Evolutionary conservation across 805 yeast species (phyloP).

Genomic region (Candida coleopterorum): DNA sequence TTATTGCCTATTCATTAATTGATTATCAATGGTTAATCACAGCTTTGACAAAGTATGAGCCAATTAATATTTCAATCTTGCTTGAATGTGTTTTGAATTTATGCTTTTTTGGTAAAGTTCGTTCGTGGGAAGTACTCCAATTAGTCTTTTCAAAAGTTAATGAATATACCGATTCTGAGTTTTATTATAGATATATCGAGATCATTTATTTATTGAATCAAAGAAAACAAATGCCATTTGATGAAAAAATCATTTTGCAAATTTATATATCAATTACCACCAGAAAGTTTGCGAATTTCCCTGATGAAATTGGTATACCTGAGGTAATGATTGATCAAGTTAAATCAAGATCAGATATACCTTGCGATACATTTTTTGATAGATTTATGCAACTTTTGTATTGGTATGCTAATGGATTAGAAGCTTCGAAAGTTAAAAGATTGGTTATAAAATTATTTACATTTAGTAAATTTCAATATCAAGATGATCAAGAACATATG

Average conservation of each 20-base stretch:
- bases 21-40: slow-evolving; percentile 14
- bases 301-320: slow-evolving; percentile 26
- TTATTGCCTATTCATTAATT: slow-evolving; percentile 15
- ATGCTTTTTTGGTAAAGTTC: not conserved
- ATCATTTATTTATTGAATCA: slow-evolving; percentile 21
- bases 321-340: slow-evolving; percentile 19
- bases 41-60: slow-evolving; percentile 10
- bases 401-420: slow-evolving; percentile 25
- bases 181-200: slow-evolving; percentile 25
- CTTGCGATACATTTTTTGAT: slow-evolving; percentile 28
- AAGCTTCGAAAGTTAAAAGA: slow-evolving; percentile 18
- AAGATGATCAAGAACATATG: slow-evolving; percentile 20
- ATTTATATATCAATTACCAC: slow-evolving; percentile 27
- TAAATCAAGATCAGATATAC: slow-evolving; percentile 24
- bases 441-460: slow-evolving; percentile 33
- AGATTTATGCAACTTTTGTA: slow-evolving; percentile 33
- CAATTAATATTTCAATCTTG: slow-evolving; percentile 1
- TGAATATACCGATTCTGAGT: slow-evolving; percentile 11
- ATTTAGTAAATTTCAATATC: slow-evolving; percentile 32
- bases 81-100: slow-evolving; percentile 9
- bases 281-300: slow-evolving; percentile 32
- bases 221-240: slow-evolving; percentile 26
- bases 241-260: slow-evolving; percentile 27
- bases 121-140: slow-evolving; percentile 6
- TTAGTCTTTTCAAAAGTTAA: slow-evolving; percentile 4